Conservation (phyloP, 129 eudicot genomes). For the Escallonia rubra region DNA sequence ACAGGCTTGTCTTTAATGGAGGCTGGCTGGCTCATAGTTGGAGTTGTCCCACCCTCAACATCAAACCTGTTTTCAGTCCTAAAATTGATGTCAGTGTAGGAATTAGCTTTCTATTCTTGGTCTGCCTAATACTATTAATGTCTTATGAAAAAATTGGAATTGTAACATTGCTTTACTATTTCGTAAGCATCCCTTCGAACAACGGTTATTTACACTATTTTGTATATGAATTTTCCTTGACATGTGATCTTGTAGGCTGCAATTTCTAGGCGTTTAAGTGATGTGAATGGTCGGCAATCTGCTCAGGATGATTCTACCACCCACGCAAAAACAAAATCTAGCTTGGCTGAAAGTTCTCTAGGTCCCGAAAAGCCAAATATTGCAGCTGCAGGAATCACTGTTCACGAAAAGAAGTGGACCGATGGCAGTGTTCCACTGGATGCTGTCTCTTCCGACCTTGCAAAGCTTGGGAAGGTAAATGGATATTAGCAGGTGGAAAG, state of each 20-base stretch:
- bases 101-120: too few species aligned
- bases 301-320: conserved; percentile 39
- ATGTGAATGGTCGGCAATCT: conserved; percentile 33
- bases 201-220: too few species aligned
- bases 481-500: too few species aligned
- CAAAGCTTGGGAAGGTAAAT: conserved; percentile 81
- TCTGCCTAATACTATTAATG: too few species aligned
- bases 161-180: too few species aligned
- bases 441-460: conserved; percentile 57
- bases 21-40: background rate
- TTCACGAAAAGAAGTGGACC: conserved; percentile 99
- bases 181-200: too few species aligned
- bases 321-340: conserved; percentile 32
- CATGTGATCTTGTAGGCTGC: conserved; percentile 60
- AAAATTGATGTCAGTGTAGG: too few species aligned
- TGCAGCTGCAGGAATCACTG: conserved; percentile 59
- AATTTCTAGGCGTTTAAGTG: conserved; percentile 85
- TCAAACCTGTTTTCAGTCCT: background rate
- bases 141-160: too few species aligned
- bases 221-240: background rate
- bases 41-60: background rate
- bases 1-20: background rate
- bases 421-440: conserved; percentile 90
- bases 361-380: conserved; percentile 32
- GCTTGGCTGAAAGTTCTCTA: conserved; percentile 22